phyloP scores from a whole-genome alignment of 768 basidiomycete species.

The Tricholoma sp. region DNA sequence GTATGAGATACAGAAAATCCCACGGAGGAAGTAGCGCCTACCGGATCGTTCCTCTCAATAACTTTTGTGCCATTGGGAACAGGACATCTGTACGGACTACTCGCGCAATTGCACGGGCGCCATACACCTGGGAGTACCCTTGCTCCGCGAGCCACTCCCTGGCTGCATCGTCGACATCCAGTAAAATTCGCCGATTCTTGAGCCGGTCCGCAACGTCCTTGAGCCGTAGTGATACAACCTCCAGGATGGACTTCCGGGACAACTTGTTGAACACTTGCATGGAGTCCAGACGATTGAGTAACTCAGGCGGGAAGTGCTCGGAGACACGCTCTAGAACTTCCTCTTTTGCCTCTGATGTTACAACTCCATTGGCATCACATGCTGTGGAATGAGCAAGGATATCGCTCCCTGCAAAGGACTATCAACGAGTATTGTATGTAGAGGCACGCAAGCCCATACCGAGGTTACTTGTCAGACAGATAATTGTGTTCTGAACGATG shows the following conservation, averaged over 20 bases:
- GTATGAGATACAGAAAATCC: not conserved
- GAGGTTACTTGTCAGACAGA: slow-evolving; percentile 86
- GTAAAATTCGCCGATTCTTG: slow-evolving; percentile 55
- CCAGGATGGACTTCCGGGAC: slow-evolving; percentile 63
- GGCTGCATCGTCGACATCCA: slow-evolving; percentile 64
- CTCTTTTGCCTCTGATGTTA: slow-evolving; percentile 55
- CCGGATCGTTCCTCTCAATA: slow-evolving; percentile 78
- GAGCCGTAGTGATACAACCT: slow-evolving; percentile 74
- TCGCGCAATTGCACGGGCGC: slow-evolving; percentile 84
- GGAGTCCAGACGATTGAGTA: slow-evolving; percentile 84
- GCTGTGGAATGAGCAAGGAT: slow-evolving; percentile 68
- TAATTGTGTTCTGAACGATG: slow-evolving; percentile 70
- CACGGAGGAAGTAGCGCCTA: slow-evolving; percentile 21
- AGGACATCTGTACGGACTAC: slow-evolving; percentile 78
- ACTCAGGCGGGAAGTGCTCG: slow-evolving; percentile 85
- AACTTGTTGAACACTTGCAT: slow-evolving; percentile 92
- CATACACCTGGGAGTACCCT: slow-evolving; percentile 84
- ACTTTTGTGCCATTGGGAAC: slow-evolving; percentile 76
- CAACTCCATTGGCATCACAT: slow-evolving; percentile 55
- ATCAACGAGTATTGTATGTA: not conserved
- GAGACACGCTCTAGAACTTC: slow-evolving; percentile 73
- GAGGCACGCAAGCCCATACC: slow-evolving; percentile 31
- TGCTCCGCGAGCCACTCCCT: slow-evolving; percentile 64
- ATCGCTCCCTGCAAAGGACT: slow-evolving; percentile 41
- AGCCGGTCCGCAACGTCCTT: slow-evolving; percentile 68